Evolutionary conservation across 2,329 filamentous ascomycete species (phyloP), one percentile per base, ranked within the genome.

Genomic region (Sporothrix curviconia): DNA sequence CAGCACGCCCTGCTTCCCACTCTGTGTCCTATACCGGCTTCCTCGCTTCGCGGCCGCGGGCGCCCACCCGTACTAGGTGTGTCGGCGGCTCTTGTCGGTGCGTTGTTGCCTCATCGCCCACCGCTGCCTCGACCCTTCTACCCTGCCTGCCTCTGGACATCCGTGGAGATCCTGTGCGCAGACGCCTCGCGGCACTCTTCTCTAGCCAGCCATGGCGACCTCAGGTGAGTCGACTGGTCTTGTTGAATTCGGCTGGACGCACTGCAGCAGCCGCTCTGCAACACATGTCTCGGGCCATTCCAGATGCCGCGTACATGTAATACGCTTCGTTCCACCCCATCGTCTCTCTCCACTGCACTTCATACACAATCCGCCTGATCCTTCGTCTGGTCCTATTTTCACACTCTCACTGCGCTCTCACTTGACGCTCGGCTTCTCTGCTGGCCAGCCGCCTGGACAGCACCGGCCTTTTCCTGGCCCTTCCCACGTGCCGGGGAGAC

Each of bases 201-300:
- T 44, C 4, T 37, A 51, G 39, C 39, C 39, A 53, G 51, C 39
- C 51, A 54, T 54, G 51, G 51, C 51, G 3, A 34, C n/a, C 17
- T 43, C 51, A 54, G 39, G 51, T 54, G 28, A 44, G 51, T 43
- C 11, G 7, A 15, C 9, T 19, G 22, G 19, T 7, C 14, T 28
- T 6, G 17, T 30, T 36, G 30, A 11, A 34, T 22, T 11, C 22
- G 2, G 40, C n/a, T n/a, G n/a, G n/a, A n/a, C n/a, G n/a, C n/a
- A n/a, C n/a, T 50, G 36, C 50, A 32, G 37, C 15, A 53, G 15
- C 55, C 47, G 28, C 46, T 25, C 40, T 56, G 40, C 49, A 53
- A 53, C 19, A 47, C 34, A 40, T 57, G 56, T 57, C 56, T 57
- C 42, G 42, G 49, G 32, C 9, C 8, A n/a, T 57, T 34, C 36